A percentile compares a stretch with the other conserved stretches of the same genome.
phyloP scores from a whole-genome alignment of 2,329 filamentous ascomycete genomes.

The Huntiella abstrusa region DNA sequence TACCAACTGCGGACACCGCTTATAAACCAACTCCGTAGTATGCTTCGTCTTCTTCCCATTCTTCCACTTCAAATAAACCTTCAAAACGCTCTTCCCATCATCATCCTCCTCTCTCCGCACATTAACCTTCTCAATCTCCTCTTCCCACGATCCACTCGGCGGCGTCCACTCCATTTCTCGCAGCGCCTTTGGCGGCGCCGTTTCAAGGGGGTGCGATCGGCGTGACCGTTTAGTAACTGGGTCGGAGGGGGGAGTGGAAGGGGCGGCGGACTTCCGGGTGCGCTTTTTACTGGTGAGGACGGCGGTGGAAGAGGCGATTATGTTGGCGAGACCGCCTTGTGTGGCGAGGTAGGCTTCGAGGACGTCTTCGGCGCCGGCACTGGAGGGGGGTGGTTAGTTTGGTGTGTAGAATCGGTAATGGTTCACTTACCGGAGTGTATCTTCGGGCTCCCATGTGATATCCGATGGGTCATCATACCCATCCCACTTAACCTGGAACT shows the following conservation, averaged over 20 bases:
- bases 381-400: conserved; percentile 15
- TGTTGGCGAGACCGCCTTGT: conserved; percentile 43
- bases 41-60: conserved; percentile 58
- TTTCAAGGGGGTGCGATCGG: conserved; percentile 30
- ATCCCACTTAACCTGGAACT: conserved; percentile 64
- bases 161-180: conserved; percentile 33
- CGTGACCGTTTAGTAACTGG: conserved; percentile 24
- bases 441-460: conserved; percentile 61
- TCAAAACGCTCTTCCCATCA: conserved; percentile 23
- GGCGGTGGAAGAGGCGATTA: conserved; percentile 31
- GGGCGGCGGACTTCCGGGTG: conserved; percentile 25
- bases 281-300: conserved; percentile 39
- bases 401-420: not conserved
- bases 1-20: conserved; percentile 63
- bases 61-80: conserved; percentile 57
- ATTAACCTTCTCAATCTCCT: conserved; percentile 50
- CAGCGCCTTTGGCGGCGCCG: conserved; percentile 19
- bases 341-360: conserved; percentile 43
- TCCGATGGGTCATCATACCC: conserved; percentile 54
- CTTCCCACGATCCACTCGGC: conserved; percentile 59
- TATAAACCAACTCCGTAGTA: conserved; percentile 46
- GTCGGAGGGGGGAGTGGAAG: conserved; percentile 18
- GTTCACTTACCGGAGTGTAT: conserved; percentile 39
- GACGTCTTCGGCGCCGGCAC: conserved; percentile 38
- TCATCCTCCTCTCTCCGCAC: conserved; percentile 49